Percentiles rank a stretch among this genome's conserved stretches.
Evolutionary conservation across 495 filamentous ascomycete species (phyloP).

Genomic region (Aspergillus mulundensis): DNA sequence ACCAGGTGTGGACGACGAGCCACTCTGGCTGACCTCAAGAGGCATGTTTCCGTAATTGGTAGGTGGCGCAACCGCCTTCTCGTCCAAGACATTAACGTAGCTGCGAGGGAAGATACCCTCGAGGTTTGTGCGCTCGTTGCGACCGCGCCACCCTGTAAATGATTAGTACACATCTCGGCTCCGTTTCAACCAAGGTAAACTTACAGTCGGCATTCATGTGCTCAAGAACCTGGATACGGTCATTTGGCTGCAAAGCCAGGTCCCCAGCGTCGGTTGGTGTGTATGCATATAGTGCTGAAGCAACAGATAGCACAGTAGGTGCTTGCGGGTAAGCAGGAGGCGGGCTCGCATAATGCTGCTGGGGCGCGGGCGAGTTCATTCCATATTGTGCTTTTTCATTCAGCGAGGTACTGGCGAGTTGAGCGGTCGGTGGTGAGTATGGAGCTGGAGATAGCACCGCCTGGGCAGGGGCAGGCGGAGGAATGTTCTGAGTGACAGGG

Average conservation of each 20-base stretch:
- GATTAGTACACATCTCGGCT: constrained; percentile 18
- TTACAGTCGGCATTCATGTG: constrained; percentile 94
- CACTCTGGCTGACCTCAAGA: constrained; percentile 47
- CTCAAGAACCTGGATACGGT: constrained; percentile 72
- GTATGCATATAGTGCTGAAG: constrained; percentile 83
- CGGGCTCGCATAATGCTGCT: constrained; percentile 44
- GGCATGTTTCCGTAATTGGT: constrained; percentile 52
- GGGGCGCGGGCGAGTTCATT: constrained; percentile 13
- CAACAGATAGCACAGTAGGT: constrained; percentile 61
- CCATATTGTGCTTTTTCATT: constrained; percentile 50
- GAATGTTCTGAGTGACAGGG: constrained; percentile 28
- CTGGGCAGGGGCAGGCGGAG: constrained; percentile 27
- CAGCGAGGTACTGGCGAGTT: constrained; percentile 43
- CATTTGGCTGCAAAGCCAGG: constrained; percentile 67
- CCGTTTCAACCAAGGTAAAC: constrained; percentile 9
- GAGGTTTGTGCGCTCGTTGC: constrained; percentile 69
- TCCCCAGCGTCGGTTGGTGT: constrained; percentile 73
- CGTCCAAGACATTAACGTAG: constrained; percentile 67
- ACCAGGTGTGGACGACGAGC: constrained; percentile 23
- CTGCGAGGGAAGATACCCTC: constrained; percentile 88
- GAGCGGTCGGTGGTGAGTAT: constrained; percentile 41
- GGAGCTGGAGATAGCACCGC: constrained; percentile 32
- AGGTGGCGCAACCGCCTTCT: constrained; percentile 34
- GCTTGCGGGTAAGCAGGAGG: constrained; percentile 52
- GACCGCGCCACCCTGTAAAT: constrained; percentile 70